Evolutionary conservation across 2,329 filamentous ascomycete species (phyloP).

Genomic region (Tolypocladium album): DNA sequence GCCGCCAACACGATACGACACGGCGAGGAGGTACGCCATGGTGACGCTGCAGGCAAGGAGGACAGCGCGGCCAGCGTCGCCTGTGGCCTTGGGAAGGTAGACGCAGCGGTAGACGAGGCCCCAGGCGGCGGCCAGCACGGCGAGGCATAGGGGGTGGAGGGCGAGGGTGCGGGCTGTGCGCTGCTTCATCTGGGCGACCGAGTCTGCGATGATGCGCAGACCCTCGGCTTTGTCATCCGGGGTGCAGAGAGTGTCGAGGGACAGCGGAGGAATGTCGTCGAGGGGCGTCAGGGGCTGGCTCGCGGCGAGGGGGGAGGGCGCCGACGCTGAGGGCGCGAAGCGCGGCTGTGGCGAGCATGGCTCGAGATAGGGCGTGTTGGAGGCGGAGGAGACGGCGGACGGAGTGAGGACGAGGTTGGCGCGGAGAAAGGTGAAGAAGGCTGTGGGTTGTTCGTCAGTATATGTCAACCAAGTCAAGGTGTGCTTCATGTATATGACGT

Average conservation of each 20-base stretch:
- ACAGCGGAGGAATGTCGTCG: slow-evolving; percentile 50
- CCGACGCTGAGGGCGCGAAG: slow-evolving; percentile 26
- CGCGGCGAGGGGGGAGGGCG: slow-evolving; percentile 40
- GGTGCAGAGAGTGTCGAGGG: slow-evolving; percentile 43
- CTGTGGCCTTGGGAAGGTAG: slow-evolving; percentile 23
- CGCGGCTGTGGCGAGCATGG: slow-evolving; percentile 27
- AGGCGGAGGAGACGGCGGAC: slow-evolving; percentile 50
- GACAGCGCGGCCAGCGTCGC: slow-evolving; percentile 43
- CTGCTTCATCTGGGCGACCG: slow-evolving; percentile 72
- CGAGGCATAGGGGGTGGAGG: slow-evolving; percentile 47
- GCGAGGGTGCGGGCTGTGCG: slow-evolving; percentile 52
- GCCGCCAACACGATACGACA: slow-evolving; percentile 47
- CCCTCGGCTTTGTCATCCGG: slow-evolving; percentile 54
- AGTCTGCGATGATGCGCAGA: slow-evolving; percentile 67
- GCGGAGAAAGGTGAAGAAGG: slow-evolving; percentile 73
- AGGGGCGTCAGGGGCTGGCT: slow-evolving; percentile 26
- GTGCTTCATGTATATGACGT: neutral
- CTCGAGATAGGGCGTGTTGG: slow-evolving; percentile 53
- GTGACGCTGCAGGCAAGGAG: slow-evolving; percentile 50
- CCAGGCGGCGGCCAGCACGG: slow-evolving; percentile 32
- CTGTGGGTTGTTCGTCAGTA: slow-evolving; percentile 28
- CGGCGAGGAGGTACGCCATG: slow-evolving; percentile 51
- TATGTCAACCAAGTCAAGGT: too few relatives aligned
- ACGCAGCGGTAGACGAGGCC: slow-evolving; percentile 34
- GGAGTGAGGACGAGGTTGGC: slow-evolving; percentile 64